phyloP scores from a whole-genome alignment of 495 filamentous ascomycete genomes.

The Penicillium mononematosum region DNA sequence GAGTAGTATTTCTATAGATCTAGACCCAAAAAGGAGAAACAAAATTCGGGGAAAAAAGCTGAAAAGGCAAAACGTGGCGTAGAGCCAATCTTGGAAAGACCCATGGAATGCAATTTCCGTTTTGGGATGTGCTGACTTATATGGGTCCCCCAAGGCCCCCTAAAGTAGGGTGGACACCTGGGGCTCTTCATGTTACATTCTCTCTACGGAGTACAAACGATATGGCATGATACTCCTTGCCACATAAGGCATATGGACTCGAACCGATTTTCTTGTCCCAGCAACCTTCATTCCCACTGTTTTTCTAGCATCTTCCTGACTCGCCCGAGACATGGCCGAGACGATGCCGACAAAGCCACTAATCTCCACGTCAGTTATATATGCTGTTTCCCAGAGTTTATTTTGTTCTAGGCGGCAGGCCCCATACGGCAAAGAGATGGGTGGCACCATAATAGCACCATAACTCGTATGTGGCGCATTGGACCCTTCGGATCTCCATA shows the following conservation, averaged over 20 bases:
- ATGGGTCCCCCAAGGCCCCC: background rate
- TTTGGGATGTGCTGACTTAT: background rate
- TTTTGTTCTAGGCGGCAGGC: background rate
- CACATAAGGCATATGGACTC: background rate
- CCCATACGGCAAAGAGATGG: background rate
- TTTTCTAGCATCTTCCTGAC: background rate
- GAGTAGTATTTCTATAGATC: too few relatives aligned
- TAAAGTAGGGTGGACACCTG: background rate
- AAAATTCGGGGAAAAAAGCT: background rate
- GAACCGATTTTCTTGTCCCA: background rate
- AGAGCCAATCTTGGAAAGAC: background rate
- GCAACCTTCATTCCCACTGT: background rate
- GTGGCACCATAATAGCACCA: background rate
- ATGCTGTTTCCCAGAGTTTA: background rate
- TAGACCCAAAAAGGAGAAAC: too few relatives aligned
- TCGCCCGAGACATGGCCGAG: slow-evolving; percentile 9
- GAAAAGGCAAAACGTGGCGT: background rate
- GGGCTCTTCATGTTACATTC: background rate
- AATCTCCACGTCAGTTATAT: background rate
- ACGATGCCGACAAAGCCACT: background rate
- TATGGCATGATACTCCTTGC: background rate
- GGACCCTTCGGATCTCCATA: background rate
- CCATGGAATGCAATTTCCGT: background rate
- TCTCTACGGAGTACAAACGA: background rate
- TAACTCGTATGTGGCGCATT: too few relatives aligned